Evolutionary conservation across 352 stramenopile species (phyloP), one percentile per base, ranked within the genome.

Genomic region (Pythium rhizo-oryzae): DNA sequence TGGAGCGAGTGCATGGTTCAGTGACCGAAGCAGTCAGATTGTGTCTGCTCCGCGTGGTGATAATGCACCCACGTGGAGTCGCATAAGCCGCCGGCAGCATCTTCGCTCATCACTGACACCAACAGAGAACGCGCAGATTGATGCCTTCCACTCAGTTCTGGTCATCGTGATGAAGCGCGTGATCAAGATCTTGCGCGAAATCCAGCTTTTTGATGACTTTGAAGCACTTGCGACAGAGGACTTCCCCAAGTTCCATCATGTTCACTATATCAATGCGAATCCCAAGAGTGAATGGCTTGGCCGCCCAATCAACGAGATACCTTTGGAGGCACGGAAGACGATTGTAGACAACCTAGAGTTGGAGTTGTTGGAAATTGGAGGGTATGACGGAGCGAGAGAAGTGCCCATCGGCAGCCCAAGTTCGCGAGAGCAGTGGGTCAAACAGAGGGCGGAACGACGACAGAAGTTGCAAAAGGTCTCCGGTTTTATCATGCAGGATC

Each of bases 311-410:
- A 83, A 87, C 61, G 82, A 88, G 21, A 72, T 92, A 49, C 70
- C 73, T 0, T 61, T 85, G 0, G 79, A 89, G 46, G 71, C 65
- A 2, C 72, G 84, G 24, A 91, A 87, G 50, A 71, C 81, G 9
- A 87, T 89, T 49, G 78, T 90, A 4, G 69, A 87, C 3, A 56
- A 80, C 8, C 72, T 92, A 1, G 84, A 92, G 60, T 85, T 89
- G 56, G 82, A 92, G 52, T 37, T 92, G 8, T 64, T 92, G 1
- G 78, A 86, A 19, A 65, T 92, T 16, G 71, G 75, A 30, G 82
- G 59, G 18, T 76, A 75, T 2, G 54, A 77, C 4, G 57, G 63
- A 12, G 28, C 43, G 8, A 71, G 67, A 3, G 46, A 16, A 41
- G 33, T 18, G 18, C n/a, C 65, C 68, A 44, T 65, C 70, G 12